Base-by-base conservation (phyloP, 306 rosid species). In the Hippophae tibetana region DNA sequence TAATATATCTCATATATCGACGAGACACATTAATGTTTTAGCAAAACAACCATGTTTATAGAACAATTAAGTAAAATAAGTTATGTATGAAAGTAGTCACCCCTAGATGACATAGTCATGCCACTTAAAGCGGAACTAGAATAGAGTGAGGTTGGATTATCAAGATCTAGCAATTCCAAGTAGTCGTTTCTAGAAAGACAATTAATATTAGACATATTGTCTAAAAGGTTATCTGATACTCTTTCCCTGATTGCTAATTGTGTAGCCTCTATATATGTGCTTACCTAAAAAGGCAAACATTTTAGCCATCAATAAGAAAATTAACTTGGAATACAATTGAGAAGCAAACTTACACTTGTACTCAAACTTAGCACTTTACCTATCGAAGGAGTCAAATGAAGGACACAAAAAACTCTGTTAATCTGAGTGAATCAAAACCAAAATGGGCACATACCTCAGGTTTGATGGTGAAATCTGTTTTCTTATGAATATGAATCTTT, bases 51-150 rank as follows among this genome's bases (percentile, higher is more conserved):
- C 38, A 31, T 31, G 38, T 31, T 31, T 31, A 31, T 31, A 31
- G 38, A 31, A 31, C 38, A 31, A 2, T 31, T 31, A 31, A 31
- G 4, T 31, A 4, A 31, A 31, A 31, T 2, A 31, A 31, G 38
- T 31, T 31, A 31, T 31, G 53, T 49, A 23, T 49, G 6, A 18
- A 18, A 18, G 1, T 18, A 18, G 23, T 18, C 23, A 18, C 23
- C 23, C 1, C 23, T 18, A 18, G 81, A 80, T 2, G 81, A 66
- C 60, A 66, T 69, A 7, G 74, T 66, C 67, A 70, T 1, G 58
- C 81, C 72, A 63, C 85, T 76, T 6, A 81, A 79, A 49, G 48
- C 74, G 13, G 81, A 76, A 49, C 81, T 66, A 40, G 75, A 76
- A 38, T 76, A 60, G 5, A 62, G 42, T 9, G 76, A 72, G 18